Conservation (phyloP, 768 basidiomycete species). For the Trichaptum fuscoviolaceum region DNA sequence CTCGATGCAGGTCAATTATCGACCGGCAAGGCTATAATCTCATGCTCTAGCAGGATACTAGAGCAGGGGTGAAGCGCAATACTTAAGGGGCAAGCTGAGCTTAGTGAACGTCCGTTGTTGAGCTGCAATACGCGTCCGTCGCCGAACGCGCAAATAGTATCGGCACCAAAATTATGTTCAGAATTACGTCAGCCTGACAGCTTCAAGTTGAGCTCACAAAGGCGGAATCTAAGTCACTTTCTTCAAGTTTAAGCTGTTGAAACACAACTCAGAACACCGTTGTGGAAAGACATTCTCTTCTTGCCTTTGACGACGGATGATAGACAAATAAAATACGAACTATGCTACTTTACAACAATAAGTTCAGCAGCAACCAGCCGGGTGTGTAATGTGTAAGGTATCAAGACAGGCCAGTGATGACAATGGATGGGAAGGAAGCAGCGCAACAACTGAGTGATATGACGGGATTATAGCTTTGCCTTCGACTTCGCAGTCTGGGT, state of each 20-base stretch:
- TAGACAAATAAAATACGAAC: neutral
- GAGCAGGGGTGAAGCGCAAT: neutral
- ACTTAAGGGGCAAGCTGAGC: neutral
- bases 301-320: too few species aligned
- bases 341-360: conserved; percentile 3
- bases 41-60: neutral
- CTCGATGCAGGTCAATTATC: neutral
- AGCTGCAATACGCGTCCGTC: neutral
- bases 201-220: neutral
- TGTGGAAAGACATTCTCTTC: too few species aligned
- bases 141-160: neutral
- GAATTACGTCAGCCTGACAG: neutral
- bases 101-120: neutral
- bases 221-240: neutral
- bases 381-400: neutral
- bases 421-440: neutral
- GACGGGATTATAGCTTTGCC: conserved; percentile 38
- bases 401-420: neutral
- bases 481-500: conserved; percentile 30
- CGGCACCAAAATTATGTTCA: neutral
- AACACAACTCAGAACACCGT: too few species aligned
- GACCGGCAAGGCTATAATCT: neutral
- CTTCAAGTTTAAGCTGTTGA: too few species aligned
- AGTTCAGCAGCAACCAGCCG: conserved; percentile 1
- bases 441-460: neutral